Evolutionary conservation across 352 stramenopile genomes (phyloP), one percentile per base, ranked within the genome.

Genomic region (Phytophthora multivora): DNA sequence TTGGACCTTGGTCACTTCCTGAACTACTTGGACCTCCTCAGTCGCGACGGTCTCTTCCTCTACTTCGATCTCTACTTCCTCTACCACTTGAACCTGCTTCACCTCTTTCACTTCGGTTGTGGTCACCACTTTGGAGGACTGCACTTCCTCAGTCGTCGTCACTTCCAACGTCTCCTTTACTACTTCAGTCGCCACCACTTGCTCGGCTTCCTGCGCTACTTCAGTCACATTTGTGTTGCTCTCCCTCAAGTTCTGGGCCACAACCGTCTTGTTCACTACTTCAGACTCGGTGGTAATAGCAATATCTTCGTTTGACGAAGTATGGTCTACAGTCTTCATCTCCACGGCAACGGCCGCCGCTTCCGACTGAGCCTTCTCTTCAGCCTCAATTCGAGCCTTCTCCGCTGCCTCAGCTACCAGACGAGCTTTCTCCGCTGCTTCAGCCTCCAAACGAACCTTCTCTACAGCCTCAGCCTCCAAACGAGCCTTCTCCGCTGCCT

Each of bases 21-120:
- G 40, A 49, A 52, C 33, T 43, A 59, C 49, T 35, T 65, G 25
- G 30, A 30, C 47, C 19, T 40, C 38, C 4, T 57, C 38, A 21
- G 31, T 11, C 33, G 7, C 33, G 11, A 30, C 19, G 16, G 36
- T 52, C 28, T 43, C 51, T 21, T 13, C 35, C 5, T 48, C 51
- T 30, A 52, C 48, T 39, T 52, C 23, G 6, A 19, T 42, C 30
- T 49, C 48, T 23, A 51, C 56, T 35, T 38, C 12, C 10, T 63
- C 28, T 12, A 12, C 33, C 25, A 26, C 16, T 31, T 57, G 38
- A 40, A 28, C 28, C 16, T 59, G 38, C 16, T 63, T 26, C n/a
- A 13, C 35, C 19, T 41, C 23, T n/a, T 55, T 55, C 21, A 48
- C 40, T 26, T 57, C 26, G 5, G 28, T 55, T 16, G 38, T 41